A percentile compares a stretch with the other conserved stretches of the same genome.
phyloP scores from a whole-genome alignment of 176 grass and related monocot genomes.

The Echinochloa phyllopogon region DNA sequence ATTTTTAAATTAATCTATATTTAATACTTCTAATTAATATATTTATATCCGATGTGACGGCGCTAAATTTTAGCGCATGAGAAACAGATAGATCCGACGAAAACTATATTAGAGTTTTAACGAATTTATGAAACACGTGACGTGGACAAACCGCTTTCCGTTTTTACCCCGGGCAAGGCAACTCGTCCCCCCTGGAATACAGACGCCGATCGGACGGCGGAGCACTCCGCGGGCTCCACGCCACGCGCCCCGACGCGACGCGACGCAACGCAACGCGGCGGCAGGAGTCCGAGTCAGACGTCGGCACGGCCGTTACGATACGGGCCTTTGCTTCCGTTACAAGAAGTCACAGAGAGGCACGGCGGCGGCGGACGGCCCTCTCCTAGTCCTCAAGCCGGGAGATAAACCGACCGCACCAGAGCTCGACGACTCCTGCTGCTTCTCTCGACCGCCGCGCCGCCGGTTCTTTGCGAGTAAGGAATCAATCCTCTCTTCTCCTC shows the following conservation, averaged over 20 bases:
- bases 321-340: not conserved
- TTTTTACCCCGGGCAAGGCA: not conserved
- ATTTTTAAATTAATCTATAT: too few species aligned
- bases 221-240: not conserved
- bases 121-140: not conserved
- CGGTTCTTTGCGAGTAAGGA: conserved; percentile 24
- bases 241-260: too few species aligned
- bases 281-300: not conserved
- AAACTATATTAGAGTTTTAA: too few species aligned
- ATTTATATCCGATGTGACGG: too few species aligned
- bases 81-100: too few species aligned
- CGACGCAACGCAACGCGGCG: not conserved
- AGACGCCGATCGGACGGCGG: not conserved
- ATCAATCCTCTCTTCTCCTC: not conserved
- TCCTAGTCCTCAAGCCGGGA: not conserved
- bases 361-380: too few species aligned
- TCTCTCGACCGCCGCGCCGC: not conserved
- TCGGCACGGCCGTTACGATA: not conserved
- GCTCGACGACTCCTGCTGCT: not conserved
- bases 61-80: too few species aligned
- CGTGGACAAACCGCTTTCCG: not conserved
- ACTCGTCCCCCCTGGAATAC: not conserved
- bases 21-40: too few species aligned
- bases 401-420: conserved; percentile 1
- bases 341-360: too few species aligned